Conservation (phyloP, 306 rosid species). For the Sesbania bispinosa region DNA sequence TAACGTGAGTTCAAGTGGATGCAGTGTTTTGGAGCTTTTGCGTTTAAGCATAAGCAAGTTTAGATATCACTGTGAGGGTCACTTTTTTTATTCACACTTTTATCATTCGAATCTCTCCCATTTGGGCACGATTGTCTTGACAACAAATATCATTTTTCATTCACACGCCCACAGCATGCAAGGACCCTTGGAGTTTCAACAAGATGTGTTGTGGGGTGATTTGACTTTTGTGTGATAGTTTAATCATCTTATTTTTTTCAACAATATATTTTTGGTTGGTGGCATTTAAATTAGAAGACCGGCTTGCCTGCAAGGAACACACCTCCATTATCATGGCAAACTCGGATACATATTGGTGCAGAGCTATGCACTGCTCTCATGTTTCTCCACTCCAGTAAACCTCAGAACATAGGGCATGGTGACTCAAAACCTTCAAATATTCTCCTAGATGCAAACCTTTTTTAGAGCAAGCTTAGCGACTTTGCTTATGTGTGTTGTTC, state of each 20-base stretch:
- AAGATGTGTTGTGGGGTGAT: slow-evolving; percentile 68
- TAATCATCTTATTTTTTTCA: slow-evolving; percentile 15
- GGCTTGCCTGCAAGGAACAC: slow-evolving; percentile 73
- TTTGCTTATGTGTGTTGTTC: no score
- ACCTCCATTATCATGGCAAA: slow-evolving; percentile 85
- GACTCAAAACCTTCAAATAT: slow-evolving; percentile 82
- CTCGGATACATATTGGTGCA: slow-evolving; percentile 70
- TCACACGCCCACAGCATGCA: slow-evolving; percentile 56
- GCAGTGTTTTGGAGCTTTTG: no score
- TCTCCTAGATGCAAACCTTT: slow-evolving; percentile 67
- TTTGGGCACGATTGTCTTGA: no score
- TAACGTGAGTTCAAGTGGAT: no score
- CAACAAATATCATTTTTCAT: no score
- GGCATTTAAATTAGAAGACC: slow-evolving; percentile 54
- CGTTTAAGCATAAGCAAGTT: no score
- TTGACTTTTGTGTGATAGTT: not conserved
- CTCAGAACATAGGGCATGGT: slow-evolving; percentile 83
- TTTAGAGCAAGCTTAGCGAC: slow-evolving; percentile 87
- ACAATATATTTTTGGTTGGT: not conserved
- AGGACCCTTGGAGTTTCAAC: slow-evolving; percentile 88
- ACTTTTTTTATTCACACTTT: no score
- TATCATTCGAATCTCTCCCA: no score
- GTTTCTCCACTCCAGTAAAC: slow-evolving; percentile 78
- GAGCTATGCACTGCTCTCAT: slow-evolving; percentile 82
- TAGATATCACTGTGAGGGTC: no score